Base-by-base conservation (phyloP, 371 early-diverging fungal genomes). In the Saksenaea oblongispora region DNA sequence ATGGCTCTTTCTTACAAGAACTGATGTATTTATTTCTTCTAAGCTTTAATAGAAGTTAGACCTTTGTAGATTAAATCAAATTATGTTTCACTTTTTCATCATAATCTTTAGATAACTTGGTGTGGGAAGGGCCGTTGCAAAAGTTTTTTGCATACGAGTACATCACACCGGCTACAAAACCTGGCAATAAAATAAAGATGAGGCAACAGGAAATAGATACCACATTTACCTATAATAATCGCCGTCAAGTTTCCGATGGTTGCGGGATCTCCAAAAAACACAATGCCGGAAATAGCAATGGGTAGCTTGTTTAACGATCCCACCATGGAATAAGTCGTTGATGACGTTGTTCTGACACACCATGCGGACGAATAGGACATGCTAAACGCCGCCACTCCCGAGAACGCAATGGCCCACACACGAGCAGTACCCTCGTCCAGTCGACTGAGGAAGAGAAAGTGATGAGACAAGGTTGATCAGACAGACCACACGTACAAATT, bases 291-390 rank as follows among this genome's bases (percentile, higher is more conserved):
- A 34, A 96, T 81, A 18, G 99, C 95, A 56, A 99, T 92, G 8
- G 99, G 95, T 28, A 99, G 82, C 72, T 99, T 99, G 82, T 99
- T 99, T 37, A 99, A 87, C 10, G 99, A 98, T 15, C 99, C 99
- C 17, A 96, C 93, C 98, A 99, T 99, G 55, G 93, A 93, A 79
- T 97, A 95, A 0, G 99, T 98, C 10, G 99, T 99, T 1, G 98
- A 95, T 2, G 89, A 87, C 15, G 99, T 95, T 5, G 92, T 91
- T 63, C 97, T 89, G 17, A 99, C 89, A 73, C 97, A 95, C 98
- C 97, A 98, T 1, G 95, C 92, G 58, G 94, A 93, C 39, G 91
- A 87, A 75, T 94, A 97, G 10, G 94, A 89, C 75, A 98, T 98
- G 54, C 87, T 89, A 83, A 98, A 97, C 5, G 96, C 93, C 15